Conservation (phyloP, 2,329 filamentous ascomycete genomes). For the Myotisia sp. region DNA sequence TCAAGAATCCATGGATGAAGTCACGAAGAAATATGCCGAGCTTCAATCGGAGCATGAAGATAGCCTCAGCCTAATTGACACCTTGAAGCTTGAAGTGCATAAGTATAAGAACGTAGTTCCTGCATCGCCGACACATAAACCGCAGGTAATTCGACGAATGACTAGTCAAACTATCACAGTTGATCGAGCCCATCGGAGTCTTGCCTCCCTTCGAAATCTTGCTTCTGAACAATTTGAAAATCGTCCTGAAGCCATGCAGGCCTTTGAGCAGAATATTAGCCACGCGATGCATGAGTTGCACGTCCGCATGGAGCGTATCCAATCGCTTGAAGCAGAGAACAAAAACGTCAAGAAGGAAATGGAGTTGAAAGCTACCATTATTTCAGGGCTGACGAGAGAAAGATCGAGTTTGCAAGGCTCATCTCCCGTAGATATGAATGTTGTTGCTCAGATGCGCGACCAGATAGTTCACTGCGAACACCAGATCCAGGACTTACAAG, state of each 20-base stretch:
- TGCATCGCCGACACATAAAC: slow-evolving; percentile 44
- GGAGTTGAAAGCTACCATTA: slow-evolving; percentile 92
- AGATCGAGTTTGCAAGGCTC: slow-evolving; percentile 70
- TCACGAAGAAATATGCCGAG: slow-evolving; percentile 67
- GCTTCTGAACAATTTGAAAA: slow-evolving; percentile 72
- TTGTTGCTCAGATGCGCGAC: slow-evolving; percentile 73
- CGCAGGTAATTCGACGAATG: slow-evolving; percentile 77
- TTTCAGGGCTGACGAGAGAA: slow-evolving; percentile 84
- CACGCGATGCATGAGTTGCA: slow-evolving; percentile 87
- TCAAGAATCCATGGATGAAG: slow-evolving; percentile 56
- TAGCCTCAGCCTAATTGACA: slow-evolving; percentile 72
- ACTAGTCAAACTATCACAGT: slow-evolving; percentile 73
- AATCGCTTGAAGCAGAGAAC: slow-evolving; percentile 76
- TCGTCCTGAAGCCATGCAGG: slow-evolving; percentile 72
- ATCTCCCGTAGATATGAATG: slow-evolving; percentile 77
- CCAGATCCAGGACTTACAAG: slow-evolving; percentile 59
- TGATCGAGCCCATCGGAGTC: slow-evolving; percentile 81
- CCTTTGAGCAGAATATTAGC: slow-evolving; percentile 83
- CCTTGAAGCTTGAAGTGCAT: slow-evolving; percentile 73
- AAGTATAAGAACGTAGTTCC: slow-evolving; percentile 49
- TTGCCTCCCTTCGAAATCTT: slow-evolving; percentile 78
- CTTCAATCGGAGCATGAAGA: slow-evolving; percentile 70
- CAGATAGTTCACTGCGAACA: slow-evolving; percentile 78
- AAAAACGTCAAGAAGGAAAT: slow-evolving; percentile 80
- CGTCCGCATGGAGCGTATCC: slow-evolving; percentile 71